Evolutionary conservation across 306 rosid genomes (phyloP), one percentile per base, ranked within the genome.

Genomic region (Casuarina cunninghamiana): DNA sequence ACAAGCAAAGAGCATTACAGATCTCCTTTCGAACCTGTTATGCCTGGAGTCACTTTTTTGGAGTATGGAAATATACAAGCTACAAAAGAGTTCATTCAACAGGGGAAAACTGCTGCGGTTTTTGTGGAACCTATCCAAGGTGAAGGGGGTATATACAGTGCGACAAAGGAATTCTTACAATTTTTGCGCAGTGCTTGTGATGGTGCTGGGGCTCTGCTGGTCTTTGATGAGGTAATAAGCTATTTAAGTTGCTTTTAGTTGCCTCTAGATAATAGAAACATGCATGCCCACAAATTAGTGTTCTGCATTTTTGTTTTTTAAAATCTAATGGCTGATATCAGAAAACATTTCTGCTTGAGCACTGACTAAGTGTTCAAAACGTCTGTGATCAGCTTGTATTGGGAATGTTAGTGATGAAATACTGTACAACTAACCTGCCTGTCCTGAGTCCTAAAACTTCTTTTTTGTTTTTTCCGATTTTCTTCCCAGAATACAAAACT

Each of bases 91-190:
- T 49, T 88, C 84, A 95, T 95, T 75, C 77, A n/a, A 62, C 81
- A 62, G 38, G 90, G 97, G 5, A 93, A 88, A 61, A 87, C 83
- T 62, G 98, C 98, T 0, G 98, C 93, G 0, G 93, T 95, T 71
- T 95, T 95, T 51, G 94, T 95, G 32, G 98, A 95, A 80, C 98
- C 98, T 16, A 86, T 95, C 39, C 98, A 95, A 82, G 98, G 98
- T 61, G 98, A 95, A 85, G 98, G 98, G 1, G 98, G 98, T 41
- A 89, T 95, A 71, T 84, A 91, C 77, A 83, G 96, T 83, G 93
- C 97, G 32, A 89, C 96, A 57, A 88, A 89, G 89, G 97, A 95
- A 85, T 95, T 95, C 80, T 73, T 95, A 54, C 84, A 85, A 78
- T 86, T 85, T 72, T 77, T 95, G 73, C 91, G 93, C 11, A 73